These are phyloP conservation scores for Trichoderma parareesei DNA, from an alignment of 495 filamentous ascomycete genomes.

Conservation along the genomic window DNA sequence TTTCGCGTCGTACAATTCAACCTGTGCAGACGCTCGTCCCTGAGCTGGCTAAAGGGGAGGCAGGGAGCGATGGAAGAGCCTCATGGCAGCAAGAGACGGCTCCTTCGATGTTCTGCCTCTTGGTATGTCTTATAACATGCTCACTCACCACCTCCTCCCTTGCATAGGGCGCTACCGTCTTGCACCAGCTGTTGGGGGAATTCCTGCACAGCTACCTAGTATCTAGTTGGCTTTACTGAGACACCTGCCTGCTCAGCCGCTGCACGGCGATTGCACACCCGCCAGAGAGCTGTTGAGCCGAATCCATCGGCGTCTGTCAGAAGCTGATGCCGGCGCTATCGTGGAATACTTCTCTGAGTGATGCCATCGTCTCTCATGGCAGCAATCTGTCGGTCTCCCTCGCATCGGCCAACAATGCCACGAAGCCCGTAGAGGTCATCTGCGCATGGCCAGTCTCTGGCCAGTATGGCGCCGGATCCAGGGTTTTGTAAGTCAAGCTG, in stretches of 20 bases:
- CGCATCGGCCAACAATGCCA: constrained; percentile 18
- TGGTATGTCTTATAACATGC: background rate
- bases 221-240: background rate
- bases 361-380: background rate
- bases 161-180: background rate
- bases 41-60: no score
- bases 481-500: constrained; percentile 39
- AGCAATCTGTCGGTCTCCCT: background rate
- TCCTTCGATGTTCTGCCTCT: background rate
- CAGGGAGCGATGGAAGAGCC: background rate
- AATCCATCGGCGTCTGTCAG: background rate
- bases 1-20: no score
- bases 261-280: background rate
- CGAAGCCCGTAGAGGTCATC: constrained; percentile 33
- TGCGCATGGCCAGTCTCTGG: constrained; percentile 55
- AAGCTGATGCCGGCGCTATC: constrained; percentile 17
- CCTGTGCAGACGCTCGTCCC: no score
- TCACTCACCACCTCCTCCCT: background rate
- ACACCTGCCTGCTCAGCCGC: background rate
- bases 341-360: background rate
- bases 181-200: background rate
- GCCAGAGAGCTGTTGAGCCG: background rate
- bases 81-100: background rate
- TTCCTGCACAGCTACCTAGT: background rate
- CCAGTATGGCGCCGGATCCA: constrained; percentile 50